Percentiles rank a stretch among this genome's conserved stretches.
Conservation (phyloP, 768 basidiomycete genomes). For the Russula lepida region DNA sequence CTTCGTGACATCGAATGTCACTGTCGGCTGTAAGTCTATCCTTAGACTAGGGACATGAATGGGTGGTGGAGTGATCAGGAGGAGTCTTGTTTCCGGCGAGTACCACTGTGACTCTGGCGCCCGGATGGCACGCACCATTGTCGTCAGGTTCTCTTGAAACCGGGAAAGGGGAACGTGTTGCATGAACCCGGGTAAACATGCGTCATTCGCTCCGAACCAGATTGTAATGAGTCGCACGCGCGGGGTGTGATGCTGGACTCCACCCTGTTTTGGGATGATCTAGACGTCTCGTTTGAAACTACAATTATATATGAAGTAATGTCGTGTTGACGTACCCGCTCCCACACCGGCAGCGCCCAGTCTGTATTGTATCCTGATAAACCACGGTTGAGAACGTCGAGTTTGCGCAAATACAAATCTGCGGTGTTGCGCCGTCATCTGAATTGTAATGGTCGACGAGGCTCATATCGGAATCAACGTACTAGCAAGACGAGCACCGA, state of each 20-base stretch:
- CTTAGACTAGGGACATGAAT: constrained; percentile 55
- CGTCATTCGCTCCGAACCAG: constrained; percentile 91
- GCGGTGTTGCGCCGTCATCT: not conserved
- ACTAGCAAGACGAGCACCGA: constrained; percentile 64
- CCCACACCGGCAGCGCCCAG: constrained; percentile 75
- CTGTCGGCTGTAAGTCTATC: constrained; percentile 48
- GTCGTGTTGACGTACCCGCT: constrained; percentile 42
- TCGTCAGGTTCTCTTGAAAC: constrained; percentile 55
- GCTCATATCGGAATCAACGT: constrained; percentile 25
- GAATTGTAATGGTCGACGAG: not conserved
- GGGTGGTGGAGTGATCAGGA: constrained; percentile 83
- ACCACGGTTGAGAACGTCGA: constrained; percentile 85
- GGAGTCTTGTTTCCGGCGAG: constrained; percentile 63
- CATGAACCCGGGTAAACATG: constrained; percentile 49
- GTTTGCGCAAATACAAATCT: constrained; percentile 72
- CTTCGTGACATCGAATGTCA: constrained; percentile 53
- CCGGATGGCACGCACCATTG: constrained; percentile 54
- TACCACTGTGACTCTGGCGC: constrained; percentile 54
- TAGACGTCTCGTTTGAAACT: constrained; percentile 24
- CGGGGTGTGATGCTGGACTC: constrained; percentile 41
- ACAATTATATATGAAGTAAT: not conserved
- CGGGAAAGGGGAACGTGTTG: constrained; percentile 71
- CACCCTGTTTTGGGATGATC: constrained; percentile 49
- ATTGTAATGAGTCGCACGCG: constrained; percentile 67
- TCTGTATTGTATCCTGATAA: constrained; percentile 79